phyloP scores from a whole-genome alignment of 768 basidiomycete genomes.

The Suillus placidus region DNA sequence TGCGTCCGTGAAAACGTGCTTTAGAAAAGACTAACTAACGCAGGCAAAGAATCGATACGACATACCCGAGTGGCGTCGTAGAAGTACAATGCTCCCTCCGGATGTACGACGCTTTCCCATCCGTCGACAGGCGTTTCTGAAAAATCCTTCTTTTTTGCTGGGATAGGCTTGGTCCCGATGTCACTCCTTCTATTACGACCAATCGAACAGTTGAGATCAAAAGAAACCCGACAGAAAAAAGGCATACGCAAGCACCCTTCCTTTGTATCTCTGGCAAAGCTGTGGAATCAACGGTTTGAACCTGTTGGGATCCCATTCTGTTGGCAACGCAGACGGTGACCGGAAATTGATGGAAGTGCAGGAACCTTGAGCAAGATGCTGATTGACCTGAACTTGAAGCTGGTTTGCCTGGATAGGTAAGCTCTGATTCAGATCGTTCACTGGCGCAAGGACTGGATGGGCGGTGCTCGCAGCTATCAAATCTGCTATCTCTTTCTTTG shows the following conservation, averaged over 20 bases:
- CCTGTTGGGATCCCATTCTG: neutral
- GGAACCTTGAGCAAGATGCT: neutral
- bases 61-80: neutral
- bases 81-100: slow-evolving; percentile 10
- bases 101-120: slow-evolving; percentile 8
- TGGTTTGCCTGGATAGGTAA: neutral
- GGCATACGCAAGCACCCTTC: neutral
- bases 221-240: neutral
- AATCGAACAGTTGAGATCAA: neutral
- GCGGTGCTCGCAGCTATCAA: neutral
- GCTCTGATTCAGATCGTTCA: neutral
- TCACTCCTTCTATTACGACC: neutral
- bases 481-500: neutral
- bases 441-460: neutral
- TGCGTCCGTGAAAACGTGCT: slow-evolving; percentile 12
- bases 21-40: neutral
- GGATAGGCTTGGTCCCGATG: neutral
- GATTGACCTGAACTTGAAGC: neutral
- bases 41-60: neutral
- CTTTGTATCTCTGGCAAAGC: no score
- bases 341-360: neutral
- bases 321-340: neutral
- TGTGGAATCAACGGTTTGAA: neutral
- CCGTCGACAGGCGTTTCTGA: neutral
- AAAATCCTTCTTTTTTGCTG: slow-evolving; percentile 5